phyloP scores from a whole-genome alignment of 192 early-diverging fungal species.

The Umbelopsis sp. region DNA sequence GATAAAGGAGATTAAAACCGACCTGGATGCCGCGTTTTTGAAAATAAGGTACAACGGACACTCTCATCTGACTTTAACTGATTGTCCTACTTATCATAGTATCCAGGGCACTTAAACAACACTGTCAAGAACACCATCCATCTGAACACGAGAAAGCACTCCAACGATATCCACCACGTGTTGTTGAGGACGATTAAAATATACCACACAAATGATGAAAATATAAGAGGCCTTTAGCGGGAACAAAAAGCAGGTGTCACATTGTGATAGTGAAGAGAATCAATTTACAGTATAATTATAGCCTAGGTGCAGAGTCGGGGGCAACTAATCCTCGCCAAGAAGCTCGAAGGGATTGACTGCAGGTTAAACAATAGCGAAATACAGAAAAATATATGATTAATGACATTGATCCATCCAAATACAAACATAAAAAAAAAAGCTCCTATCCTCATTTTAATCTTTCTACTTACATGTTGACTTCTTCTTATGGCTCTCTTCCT shows the following conservation, averaged over 20 bases:
- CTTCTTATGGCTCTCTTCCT: slow-evolving; percentile 29
- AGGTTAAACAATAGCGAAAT: background rate
- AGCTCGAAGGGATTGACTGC: slow-evolving; percentile 14
- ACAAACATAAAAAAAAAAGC: background rate
- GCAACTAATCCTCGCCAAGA: slow-evolving; percentile 7
- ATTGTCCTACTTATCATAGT: background rate
- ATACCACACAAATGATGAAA: background rate
- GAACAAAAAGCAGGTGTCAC: background rate
- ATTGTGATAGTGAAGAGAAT: background rate
- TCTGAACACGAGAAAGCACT: slow-evolving; percentile 18
- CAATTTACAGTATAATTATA: slow-evolving; percentile 14
- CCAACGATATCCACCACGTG: slow-evolving; percentile 28
- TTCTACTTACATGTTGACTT: slow-evolving; percentile 37
- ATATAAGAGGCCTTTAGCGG: background rate
- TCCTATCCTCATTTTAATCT: background rate
- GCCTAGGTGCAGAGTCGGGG: background rate
- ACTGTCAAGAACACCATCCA: slow-evolving; percentile 28
- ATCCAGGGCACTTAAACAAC: slow-evolving; percentile 26
- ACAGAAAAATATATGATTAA: background rate
- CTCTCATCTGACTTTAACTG: background rate
- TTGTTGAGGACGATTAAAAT: slow-evolving; percentile 28
- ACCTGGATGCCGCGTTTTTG: slow-evolving; percentile 59
- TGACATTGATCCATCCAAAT: background rate
- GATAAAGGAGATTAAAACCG: slow-evolving; percentile 55
- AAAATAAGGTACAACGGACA: slow-evolving; percentile 45